Evolutionary conservation across 1,284 basidiomycete genomes (phyloP).

Genomic region (Puccinia hordei): DNA sequence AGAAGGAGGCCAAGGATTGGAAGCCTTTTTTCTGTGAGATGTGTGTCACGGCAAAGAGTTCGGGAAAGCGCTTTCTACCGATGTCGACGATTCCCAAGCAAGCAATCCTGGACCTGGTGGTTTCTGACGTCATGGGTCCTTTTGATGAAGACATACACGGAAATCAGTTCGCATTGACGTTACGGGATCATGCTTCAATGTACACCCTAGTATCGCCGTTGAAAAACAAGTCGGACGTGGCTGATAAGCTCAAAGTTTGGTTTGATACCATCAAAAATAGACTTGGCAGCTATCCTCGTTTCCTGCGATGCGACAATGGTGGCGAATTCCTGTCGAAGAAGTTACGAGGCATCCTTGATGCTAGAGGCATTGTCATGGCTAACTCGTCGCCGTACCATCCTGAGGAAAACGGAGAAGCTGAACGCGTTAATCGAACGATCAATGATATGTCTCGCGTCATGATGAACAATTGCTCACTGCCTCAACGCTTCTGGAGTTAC

Average conservation of each 20-base stretch:
- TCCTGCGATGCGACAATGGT: neutral
- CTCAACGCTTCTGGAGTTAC: neutral
- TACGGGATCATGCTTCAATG: conserved; percentile 16
- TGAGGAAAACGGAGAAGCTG: conserved; percentile 8
- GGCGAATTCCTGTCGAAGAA: conserved; percentile 7
- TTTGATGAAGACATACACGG: conserved; percentile 17
- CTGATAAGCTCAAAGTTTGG: neutral
- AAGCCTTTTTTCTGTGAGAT: neutral
- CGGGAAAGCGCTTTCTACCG: neutral
- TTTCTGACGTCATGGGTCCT: conserved; percentile 17
- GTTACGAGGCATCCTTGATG: neutral
- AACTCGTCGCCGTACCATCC: neutral
- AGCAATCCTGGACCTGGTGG: neutral
- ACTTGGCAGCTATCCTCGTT: neutral
- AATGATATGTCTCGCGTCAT: conserved; percentile 22
- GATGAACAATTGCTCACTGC: neutral
- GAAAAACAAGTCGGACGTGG: neutral
- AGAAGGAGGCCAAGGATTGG: neutral
- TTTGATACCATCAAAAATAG: neutral
- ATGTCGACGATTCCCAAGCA: neutral
- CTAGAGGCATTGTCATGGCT: neutral
- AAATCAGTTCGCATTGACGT: neutral
- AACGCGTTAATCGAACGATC: conserved; percentile 11
- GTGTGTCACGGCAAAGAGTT: neutral
- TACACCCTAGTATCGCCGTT: neutral